Percentiles rank a stretch among this genome's conserved stretches.
Evolutionary conservation across 441 rosid genomes (phyloP).

Genomic region (Brassica balearica): DNA sequence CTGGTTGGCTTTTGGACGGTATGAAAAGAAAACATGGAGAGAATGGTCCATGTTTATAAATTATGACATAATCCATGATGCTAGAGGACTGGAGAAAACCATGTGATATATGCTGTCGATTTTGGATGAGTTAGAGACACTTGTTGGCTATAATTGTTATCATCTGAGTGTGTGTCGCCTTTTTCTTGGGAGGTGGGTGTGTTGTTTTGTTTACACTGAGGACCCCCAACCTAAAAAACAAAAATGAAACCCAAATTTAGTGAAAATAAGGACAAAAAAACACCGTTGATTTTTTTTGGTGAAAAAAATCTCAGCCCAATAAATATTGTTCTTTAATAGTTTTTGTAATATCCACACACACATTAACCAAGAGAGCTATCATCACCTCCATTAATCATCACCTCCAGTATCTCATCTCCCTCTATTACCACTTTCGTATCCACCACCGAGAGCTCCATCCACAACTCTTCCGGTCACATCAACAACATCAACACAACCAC

Average conservation of each 20-base stretch:
- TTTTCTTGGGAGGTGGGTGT: conserved; percentile 44
- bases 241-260: background rate
- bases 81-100: conserved; percentile 42
- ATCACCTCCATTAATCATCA: no score
- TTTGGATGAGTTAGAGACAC: conserved; percentile 33
- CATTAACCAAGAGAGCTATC: no score
- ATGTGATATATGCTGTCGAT: conserved; percentile 33
- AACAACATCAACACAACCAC: no score
- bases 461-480: no score
- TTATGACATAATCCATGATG: conserved; percentile 36
- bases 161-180: conserved; percentile 44
- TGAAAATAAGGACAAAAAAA: conserved; percentile 4
- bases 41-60: conserved; percentile 38
- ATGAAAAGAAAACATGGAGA: conserved; percentile 36
- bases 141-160: conserved; percentile 42
- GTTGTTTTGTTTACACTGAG: conserved; percentile 23
- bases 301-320: no score
- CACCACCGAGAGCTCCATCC: no score
- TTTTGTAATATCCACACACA: no score
- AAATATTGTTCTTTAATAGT: no score
- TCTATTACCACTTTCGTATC: no score
- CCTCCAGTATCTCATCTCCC: no score
- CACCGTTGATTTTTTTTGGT: no score
- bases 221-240: background rate
- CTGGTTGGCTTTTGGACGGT: conserved; percentile 37